phyloP scores from a whole-genome alignment of 2,329 filamentous ascomycete genomes.

The Xylaria sp. region DNA sequence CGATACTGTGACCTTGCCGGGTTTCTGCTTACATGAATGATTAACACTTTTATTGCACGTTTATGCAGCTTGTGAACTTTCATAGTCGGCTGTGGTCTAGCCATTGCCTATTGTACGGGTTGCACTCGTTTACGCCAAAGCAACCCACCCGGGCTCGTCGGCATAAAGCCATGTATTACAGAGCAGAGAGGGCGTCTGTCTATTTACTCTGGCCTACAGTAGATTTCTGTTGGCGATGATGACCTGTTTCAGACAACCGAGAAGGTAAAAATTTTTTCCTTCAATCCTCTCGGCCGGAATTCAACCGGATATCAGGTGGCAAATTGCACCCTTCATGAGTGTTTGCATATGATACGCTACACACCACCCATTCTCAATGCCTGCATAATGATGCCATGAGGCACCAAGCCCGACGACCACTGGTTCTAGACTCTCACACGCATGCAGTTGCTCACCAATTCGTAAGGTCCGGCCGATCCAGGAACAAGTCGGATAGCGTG shows the following conservation, averaged over 20 bases:
- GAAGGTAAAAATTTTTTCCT: constrained; percentile 38
- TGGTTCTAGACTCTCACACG: constrained; percentile 29
- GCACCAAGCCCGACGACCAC: constrained; percentile 19
- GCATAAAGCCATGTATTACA: constrained; percentile 8
- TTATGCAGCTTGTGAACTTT: constrained; percentile 23
- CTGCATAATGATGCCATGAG: constrained; percentile 35
- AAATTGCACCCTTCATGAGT: constrained; percentile 26
- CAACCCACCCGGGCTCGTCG: constrained; percentile 1
- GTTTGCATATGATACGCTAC: constrained; percentile 15
- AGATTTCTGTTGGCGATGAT: constrained; percentile 36
- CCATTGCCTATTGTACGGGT: not conserved
- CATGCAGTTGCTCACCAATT: constrained; percentile 11
- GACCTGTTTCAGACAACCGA: constrained; percentile 44
- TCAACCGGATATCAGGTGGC: constrained; percentile 35
- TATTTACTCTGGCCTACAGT: constrained; percentile 37
- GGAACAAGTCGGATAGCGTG: constrained; percentile 25
- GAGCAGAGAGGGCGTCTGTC: constrained; percentile 24
- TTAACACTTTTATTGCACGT: constrained; percentile 23
- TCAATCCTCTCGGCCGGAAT: constrained; percentile 33
- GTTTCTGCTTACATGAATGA: constrained; percentile 14
- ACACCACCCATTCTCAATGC: constrained; percentile 22
- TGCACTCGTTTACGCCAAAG: constrained; percentile 10
- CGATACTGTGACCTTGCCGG: not conserved
- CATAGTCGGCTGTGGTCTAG: constrained; percentile 16
- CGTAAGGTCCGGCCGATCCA: constrained; percentile 24